Evolutionary conservation across 2,329 filamentous ascomycete genomes (phyloP), one percentile per base, ranked within the genome.

Genomic region (Diaporthe sp.): DNA sequence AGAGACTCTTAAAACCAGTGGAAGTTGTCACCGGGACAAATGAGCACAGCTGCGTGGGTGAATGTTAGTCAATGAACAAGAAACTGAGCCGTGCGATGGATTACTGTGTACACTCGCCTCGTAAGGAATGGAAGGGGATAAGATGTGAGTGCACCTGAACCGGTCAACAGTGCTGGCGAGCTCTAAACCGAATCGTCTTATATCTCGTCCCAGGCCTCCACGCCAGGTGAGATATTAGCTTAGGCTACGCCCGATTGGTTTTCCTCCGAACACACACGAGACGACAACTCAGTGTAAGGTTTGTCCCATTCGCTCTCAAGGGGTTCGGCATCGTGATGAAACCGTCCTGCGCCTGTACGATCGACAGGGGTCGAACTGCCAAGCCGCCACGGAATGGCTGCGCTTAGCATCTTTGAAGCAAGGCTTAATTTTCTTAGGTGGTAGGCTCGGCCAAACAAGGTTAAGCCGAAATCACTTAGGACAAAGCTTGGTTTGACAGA

Each of bases 341-440:
- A 68, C 63, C n/a, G n/a, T 53, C 32, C 63, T 68, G 63, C 63
- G 32, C 8, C 30, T 53, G 39, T 37, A 13, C 47, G 63, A 68
- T 68, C 63, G 32, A 51, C 63, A 68, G 63, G 63, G 63, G 44
- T 68, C n/a, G 47, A 12, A 39, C 22, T 39, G 63, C 63, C 63
- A 68, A 68, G 63, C 10, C 63, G 63, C 63, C 63, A 53, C 47
- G n/a, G 51, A 19, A n/a, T 68, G 63, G 63, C 63, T 68, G 63
- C 63, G 32, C 63, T 68, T 68, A 68, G 63, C 63, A 68, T 39
- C 63, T 68, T 19, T 68, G 63, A 68, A 53, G 63, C 63, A 68
- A 68, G 44, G 47, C 63, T 68, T 68, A 27, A 39, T 68, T 68
- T 39, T 68, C 35, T 22, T 6, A 25, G 47, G 63, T 39, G 32